Base-by-base conservation (phyloP, 768 basidiomycete species). In the Suillus weaverae region DNA sequence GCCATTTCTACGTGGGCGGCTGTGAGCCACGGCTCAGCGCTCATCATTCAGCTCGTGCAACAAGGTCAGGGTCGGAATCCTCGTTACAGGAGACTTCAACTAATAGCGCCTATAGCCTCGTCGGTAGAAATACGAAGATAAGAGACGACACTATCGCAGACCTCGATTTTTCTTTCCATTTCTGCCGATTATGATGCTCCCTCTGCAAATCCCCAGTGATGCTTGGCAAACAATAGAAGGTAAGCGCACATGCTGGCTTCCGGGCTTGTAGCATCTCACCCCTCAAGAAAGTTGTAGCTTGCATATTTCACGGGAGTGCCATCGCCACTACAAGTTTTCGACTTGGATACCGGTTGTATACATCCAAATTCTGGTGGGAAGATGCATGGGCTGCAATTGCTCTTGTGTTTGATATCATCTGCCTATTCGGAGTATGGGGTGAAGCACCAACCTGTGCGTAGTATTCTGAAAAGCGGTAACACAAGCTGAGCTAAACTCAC, bases 361-460 rank as follows among this genome's bases (percentile, higher is more conserved):
- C 68, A 33, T 62, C 63, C 18, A 68, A 33, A 32, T 69, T 72
- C 62, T 68, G 69, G 65, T 76, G 73, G 73, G 73, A 74, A 30
- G 73, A 74, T 39, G 48, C 64, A 38, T 76, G 73, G 73, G 73
- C 73, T 6, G 57, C 63, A 2, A 9, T 68, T 39, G 73, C 73
- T 8, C 73, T 74, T 39, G 18, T 70, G 54, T 69, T 54, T 44
- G 73, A 70, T 43, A 53, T 72, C 8, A 53, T 9, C 11, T 74
- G 70, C 62, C 63, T 74, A 8, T 51, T 51, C 33, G 62, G 67
- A 53, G 8, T 72, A 14, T 76, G 74, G 73, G 67, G 68, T 30
- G 1, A 22, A 5, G 64, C 65, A 0, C 0, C 0, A 1, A 14
- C 0, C 5, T 8, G 74, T 75, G 54, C 41, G 74, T 72, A 39